Base-by-base conservation (phyloP, 495 filamentous ascomycete species). In the Podospora pseudopauciseta region DNA sequence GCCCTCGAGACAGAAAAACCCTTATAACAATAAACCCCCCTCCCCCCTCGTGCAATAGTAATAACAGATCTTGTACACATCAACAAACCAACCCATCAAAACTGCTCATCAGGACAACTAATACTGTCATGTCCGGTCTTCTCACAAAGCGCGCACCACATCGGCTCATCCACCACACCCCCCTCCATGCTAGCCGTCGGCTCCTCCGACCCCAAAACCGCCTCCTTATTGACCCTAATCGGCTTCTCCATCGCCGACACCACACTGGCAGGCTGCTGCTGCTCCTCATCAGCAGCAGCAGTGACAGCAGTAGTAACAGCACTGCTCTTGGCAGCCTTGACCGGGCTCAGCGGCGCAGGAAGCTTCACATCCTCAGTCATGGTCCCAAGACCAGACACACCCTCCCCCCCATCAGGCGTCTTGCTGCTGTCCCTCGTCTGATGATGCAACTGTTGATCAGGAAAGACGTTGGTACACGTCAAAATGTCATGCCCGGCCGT, bases 121-220 rank as follows among this genome's bases (percentile, higher is more conserved):
- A 96, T 92, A 74, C 93, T 97, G 77, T 95, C 91, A 74, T 99
- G 95, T 34, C 95, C 95, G 74, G 98, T 96, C 65, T 90, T 86
- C 82, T 99, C 95, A 77, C 95, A 99, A 59, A 98, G 82, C 64
- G 96, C 95, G 80, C 95, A 99, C 95, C 95, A 99, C 80, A 95
- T 97, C 66, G 87, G 83, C 70, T 88, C 87, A 73, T 99, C 92
- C 67, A 95, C 85, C 44, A 91, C 82, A 1, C 88, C 89, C 62
- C 86, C 92, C 65, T 90, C 88, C 81, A 95, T 97, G 53, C 92
- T 94, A 4, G 91, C 89, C 13, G 91, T 86, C 19, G 92, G 90
- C 4, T 87, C 90, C 4, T 87, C 90, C n/a, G 86, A 82, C 44
- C 82, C 90, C 86, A 84, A 88, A 49, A 18, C 13, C 2, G 39